phyloP scores from a whole-genome alignment of 257 asterid species.

The Solanum appendiculatum region DNA sequence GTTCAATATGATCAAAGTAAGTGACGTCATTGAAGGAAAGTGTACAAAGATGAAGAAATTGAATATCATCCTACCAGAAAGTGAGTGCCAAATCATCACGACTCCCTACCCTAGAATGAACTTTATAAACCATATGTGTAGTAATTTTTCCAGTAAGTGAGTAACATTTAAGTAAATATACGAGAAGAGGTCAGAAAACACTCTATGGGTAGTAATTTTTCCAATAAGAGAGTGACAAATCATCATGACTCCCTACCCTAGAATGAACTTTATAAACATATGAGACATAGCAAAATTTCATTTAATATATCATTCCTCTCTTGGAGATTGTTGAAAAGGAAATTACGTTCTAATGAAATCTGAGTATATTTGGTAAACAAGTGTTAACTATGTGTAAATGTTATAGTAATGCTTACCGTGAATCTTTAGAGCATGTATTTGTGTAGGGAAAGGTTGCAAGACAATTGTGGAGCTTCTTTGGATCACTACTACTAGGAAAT shows the following conservation, averaged over 20 bases:
- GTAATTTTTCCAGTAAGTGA: too few relatives aligned
- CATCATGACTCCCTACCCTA: neutral
- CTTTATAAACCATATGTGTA: neutral
- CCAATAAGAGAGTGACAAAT: neutral
- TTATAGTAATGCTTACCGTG: neutral
- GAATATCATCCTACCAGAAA: neutral
- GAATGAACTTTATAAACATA: neutral
- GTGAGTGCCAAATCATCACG: too few relatives aligned
- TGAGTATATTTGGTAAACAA: neutral
- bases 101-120: neutral
- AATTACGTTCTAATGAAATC: neutral
- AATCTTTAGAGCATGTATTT: neutral
- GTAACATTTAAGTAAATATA: neutral
- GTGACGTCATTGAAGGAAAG: neutral
- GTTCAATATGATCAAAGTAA: neutral
- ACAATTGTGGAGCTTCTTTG: neutral
- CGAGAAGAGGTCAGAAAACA: neutral
- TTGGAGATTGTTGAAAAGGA: neutral
- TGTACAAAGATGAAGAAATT: neutral
- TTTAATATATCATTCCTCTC: neutral
- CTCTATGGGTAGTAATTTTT: neutral
- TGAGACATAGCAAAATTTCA: neutral
- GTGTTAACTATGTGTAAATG: neutral
- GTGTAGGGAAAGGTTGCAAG: neutral
- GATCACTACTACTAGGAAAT: neutral